Base-by-base conservation (phyloP, 306 rosid species). In the Ochetophila trinervis region DNA sequence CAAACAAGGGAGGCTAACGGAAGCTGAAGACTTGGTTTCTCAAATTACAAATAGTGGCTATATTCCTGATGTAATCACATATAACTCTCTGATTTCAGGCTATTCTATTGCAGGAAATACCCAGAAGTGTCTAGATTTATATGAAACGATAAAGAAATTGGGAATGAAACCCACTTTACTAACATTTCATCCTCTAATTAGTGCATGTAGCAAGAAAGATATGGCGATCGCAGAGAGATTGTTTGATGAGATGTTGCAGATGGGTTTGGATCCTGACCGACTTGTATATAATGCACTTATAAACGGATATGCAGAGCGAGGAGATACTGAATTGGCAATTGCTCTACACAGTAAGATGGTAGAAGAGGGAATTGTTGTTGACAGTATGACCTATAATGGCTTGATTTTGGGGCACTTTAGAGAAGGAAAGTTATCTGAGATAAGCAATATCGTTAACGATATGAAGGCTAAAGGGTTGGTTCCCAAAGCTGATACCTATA, bases 21-120 rank as follows among this genome's bases (percentile, higher is more conserved):
- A 91, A 76, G 96, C 96, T 57, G 96, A 85, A 75, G 81, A 74
- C n/a, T 60, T 72, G 54, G 66, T 72, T 42, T 75, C 75, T 56
- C 74, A 76, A 66, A 79, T 88, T 75, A 47, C 69, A 44, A 49
- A 53, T 53, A 77, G 66, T 40, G 88, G 95, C 59, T 53, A 61
- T 57, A 81, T 45, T 21, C 91, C 94, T 1, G 89, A 91, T 68
- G 91, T 84, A 30, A 82, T 91, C 66, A 82, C 97, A 64, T 91
- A 84, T 76, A 91, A 88, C 75, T 88, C 96, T 68, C 71, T 91
- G 58, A 88, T 88, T 66, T 72, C 95, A 36, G 96, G 91, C 66
- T 83, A 83, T 78, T 85, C 91, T 5, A 74, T 70, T 58, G 49
- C 66, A 20, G 78, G 79, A 64, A 76, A 86, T 75, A 70, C 75